Percentiles rank a stretch among this genome's conserved stretches.
Conservation (phyloP, 805 yeast genomes). For the Brettanomyces naardenensis region DNA sequence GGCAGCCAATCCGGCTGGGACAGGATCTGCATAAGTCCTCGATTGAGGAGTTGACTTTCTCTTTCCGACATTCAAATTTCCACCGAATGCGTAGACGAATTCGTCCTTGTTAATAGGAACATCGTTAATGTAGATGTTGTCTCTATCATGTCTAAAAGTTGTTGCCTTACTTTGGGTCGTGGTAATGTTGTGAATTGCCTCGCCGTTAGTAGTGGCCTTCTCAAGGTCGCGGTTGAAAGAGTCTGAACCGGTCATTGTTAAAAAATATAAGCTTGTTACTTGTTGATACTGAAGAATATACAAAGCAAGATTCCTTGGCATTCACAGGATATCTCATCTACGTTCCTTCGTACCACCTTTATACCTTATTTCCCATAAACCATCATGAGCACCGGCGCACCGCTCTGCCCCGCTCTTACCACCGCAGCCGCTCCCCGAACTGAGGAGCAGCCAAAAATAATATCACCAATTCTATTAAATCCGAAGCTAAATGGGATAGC, state of each 20-base stretch:
- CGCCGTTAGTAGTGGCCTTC: constrained; percentile 10
- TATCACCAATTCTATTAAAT: no score
- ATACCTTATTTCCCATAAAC: no score
- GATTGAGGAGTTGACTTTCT: constrained; percentile 20
- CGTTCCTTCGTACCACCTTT: no score
- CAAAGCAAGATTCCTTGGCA: no score
- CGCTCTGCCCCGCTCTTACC: no score
- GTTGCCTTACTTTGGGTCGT: background rate
- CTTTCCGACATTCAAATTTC: constrained; percentile 39
- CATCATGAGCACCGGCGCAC: no score
- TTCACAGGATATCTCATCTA: no score
- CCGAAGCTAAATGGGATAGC: no score
- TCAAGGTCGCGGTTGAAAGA: constrained; percentile 21
- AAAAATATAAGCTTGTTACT: no score
- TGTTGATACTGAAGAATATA: no score
- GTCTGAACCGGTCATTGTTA: constrained; percentile 7
- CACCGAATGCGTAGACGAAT: constrained; percentile 57
- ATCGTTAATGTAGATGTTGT: constrained; percentile 34
- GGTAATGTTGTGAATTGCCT: background rate
- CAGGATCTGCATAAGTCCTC: constrained; percentile 34
- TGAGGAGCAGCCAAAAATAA: no score
- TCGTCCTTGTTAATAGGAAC: constrained; percentile 43
- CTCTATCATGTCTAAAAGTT: constrained; percentile 22
- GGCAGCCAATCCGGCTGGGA: constrained; percentile 46
- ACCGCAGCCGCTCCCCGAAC: no score